These are phyloP conservation scores for Pigoraptor vietnamica DNA, from an alignment of 78 protist genomes.

Conservation along the genomic window DNA sequence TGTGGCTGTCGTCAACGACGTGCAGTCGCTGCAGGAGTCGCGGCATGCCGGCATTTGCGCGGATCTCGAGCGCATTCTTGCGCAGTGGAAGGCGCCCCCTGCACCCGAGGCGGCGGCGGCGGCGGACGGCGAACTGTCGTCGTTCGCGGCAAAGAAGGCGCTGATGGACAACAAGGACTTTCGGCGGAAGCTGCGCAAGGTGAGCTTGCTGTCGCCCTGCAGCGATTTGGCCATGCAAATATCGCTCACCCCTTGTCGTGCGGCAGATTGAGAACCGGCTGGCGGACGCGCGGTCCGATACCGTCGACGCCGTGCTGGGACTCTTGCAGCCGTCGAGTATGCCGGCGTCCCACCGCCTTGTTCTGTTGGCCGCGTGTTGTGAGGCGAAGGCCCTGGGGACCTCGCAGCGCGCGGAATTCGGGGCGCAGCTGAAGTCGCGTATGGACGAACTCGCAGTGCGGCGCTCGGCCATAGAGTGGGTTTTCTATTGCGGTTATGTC, in stretches of 20 bases:
- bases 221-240: background rate
- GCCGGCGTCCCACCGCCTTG: background rate
- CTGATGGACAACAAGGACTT: background rate
- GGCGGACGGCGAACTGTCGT: background rate
- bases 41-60: background rate
- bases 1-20: background rate
- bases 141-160: background rate
- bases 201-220: background rate
- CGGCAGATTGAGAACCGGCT: background rate
- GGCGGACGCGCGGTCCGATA: background rate
- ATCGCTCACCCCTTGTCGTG: background rate
- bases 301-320: background rate
- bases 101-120: background rate
- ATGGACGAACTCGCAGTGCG: background rate
- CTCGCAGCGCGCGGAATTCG: background rate
- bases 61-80: background rate
- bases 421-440: background rate
- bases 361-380: background rate
- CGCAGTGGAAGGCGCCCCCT: background rate
- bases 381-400: background rate
- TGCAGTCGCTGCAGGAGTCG: background rate
- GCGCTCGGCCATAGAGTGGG: background rate
- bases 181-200: background rate
- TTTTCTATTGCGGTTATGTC: no score
- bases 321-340: background rate